Evolutionary conservation across 2,329 filamentous ascomycete species (phyloP), one percentile per base, ranked within the genome.

Genomic region (Penicillium brasilianum): DNA sequence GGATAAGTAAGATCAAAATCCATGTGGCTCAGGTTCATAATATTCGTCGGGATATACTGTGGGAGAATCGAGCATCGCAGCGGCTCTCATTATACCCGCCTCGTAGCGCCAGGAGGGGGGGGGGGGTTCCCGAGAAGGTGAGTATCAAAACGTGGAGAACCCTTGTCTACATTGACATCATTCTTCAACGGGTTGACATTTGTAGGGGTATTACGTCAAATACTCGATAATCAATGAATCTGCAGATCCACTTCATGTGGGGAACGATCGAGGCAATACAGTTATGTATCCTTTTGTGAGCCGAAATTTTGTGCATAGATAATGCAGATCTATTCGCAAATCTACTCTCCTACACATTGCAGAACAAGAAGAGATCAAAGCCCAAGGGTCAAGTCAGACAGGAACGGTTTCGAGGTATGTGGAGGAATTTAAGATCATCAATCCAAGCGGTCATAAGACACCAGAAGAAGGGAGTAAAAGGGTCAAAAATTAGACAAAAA

Each of bases 391-490:
- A 32, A 20, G 16, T 13, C 28, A 18, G 20, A 20, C 30, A 22
- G 20, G 20, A 34, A 50, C 14, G 6, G 25, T 3, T 32, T 46
- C 43, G n/a, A 20, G n/a, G 25, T 34, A 50, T 34, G 28, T 18
- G 18, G 6, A 6, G 25, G 6, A 6, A 16, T 50, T 52, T 46
- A 52, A 41, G 20, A 52, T 51, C 37, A 34, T 50, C 16, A 32
- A 51, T 41, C 37, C 37, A 58, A 52, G 50, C 34, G 50, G 50
- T 52, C 52, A 55, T 18, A 30, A 36, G 39, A 52, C 8, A 37
- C 39, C 30, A 44, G 14, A 25, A 51, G 25, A 51, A 44, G 18
- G 25, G 25, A 6, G 37, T 51, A 22, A 57, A 52, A 25, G 37
- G n/a, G 20, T 20, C 25, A 43, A 18, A 43, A 25, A 37, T 20